These are phyloP conservation scores for Solanum sejunctum DNA, from an alignment of 257 asterid species.

Conservation along the genomic window DNA sequence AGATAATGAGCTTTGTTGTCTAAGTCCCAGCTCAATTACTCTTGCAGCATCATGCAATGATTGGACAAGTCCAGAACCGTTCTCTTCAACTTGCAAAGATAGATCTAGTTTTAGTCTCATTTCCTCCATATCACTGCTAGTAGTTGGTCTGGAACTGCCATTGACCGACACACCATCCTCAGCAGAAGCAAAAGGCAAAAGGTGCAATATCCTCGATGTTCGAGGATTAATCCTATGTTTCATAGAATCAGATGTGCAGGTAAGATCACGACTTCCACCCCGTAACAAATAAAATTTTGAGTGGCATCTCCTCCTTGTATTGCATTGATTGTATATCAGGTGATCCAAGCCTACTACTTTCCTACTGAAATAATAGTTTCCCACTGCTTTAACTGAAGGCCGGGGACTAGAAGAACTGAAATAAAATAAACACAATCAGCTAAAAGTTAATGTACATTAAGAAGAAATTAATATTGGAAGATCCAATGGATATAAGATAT, in stretches of 20 bases:
- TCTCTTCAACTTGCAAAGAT: conserved; percentile 71
- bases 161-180: conserved; percentile 81
- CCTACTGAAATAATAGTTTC: conserved; percentile 22
- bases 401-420: conserved; percentile 58
- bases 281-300: conserved; percentile 27
- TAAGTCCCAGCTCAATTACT: conserved; percentile 74
- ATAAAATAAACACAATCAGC: conserved; percentile 17
- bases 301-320: conserved; percentile 37
- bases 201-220: conserved; percentile 31
- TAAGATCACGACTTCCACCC: conserved; percentile 19
- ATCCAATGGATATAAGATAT: not conserved
- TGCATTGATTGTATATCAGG: conserved; percentile 22
- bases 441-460: not conserved
- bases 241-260: conserved; percentile 18
- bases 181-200: conserved; percentile 59
- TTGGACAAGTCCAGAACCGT: conserved; percentile 62
- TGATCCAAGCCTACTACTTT: conserved; percentile 26
- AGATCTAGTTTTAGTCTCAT: conserved; percentile 52
- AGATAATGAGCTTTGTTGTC: conserved; percentile 49
- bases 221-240: conserved; percentile 22
- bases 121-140: conserved; percentile 44
- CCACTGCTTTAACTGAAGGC: conserved; percentile 38
- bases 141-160: conserved; percentile 51
- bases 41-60: conserved; percentile 94
- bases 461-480: not conserved